Evolutionary conservation across 116 monocot genomes (phyloP), one percentile per base, ranked within the genome.

Genomic region (Phalaenopsis hybrid): DNA sequence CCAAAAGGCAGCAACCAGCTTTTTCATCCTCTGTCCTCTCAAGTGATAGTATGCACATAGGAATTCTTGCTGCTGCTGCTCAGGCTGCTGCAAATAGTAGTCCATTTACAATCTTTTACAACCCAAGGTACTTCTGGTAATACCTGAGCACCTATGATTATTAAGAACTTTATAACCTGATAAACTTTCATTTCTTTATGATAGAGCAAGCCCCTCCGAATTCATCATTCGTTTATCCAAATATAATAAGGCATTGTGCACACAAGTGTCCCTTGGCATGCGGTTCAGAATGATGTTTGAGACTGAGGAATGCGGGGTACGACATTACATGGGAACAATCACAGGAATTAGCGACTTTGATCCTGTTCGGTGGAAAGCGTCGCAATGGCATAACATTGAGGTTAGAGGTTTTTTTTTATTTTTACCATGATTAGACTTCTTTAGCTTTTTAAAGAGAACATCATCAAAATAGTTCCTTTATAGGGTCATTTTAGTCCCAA

Each of bases 271-370:
- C 63, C 90, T 94, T 55, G 96, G 96, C 57, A 96, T 96, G 96
- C 77, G 96, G 78, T 96, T 96, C 84, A 90, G 96, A 83, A 96
- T 96, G 96, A 86, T 96, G 89, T 96, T 96, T 86, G 96, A 96
- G 87, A 96, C 96, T 16, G 94, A 96, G 84, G 96, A 96, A 44
- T 94, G 89, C 9, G 90, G 96, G 18, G 92, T 96, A 4, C 88
- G 96, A 8, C 84, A 94, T 76, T 96, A 93, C 78, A 96, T 96
- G 96, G 96, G 96, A 12, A 96, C 96, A n/a, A 89, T 96, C 45
- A 96, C 94, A 34, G 92, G 94, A 21, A 92, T 96, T 75, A 91
- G 83, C 57, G 94, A 96, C 81, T 82, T 96, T 44, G 96, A 96
- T 86, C 88, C 94, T 51, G 78, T 85, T 37, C 78, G 92, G 51